Base-by-base conservation (phyloP, 129 eudicot genomes). In the Pittosporum tobira region DNA sequence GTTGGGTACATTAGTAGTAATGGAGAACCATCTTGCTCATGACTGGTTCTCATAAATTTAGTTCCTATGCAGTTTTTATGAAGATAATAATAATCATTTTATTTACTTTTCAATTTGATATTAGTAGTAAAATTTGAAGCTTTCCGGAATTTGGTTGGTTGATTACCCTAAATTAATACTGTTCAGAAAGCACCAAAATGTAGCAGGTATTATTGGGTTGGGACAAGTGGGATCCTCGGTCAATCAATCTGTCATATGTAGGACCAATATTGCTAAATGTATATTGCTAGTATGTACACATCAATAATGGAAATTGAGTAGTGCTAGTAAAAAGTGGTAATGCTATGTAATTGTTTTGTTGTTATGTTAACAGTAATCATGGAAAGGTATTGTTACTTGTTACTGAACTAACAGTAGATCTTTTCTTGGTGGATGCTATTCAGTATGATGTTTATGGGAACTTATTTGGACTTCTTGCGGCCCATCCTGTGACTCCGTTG, bases 371-470 rank as follows among this genome's bases (percentile, higher is more conserved):
- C 8, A 40, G 26, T 30, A 9, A 27, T 64, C 40, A 10, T 15
- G 36, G 13, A 59, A 38, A 61, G 43, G 29, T 18, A 18, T 2
- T 18, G 5, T 3, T 55, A 5, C 3, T 54, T 48, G 24, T 58
- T 14, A 19, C 38, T 22, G 5, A 49, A 62, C 42, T 48, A 19
- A 29, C 48, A 4, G 23, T 46, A 16, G 25, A 30, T 34, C 29
- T 45, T 34, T 51, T 51, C 58, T 68, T 48, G 27, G 66, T 61
- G 26, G 49, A 26, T 68, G 64, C 22, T 23, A 47, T 78, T 3
- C 84, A 91, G 98, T 91, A 83, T 72, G 98, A 91, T 63, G 98
- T 91, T 60, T 83, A 91, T 18, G 98, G 98, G 51, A 86, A 91
- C 73, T 66, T 91, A 64, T 91, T 86, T 57, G 98, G 98, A 28